Percentiles rank a stretch among this genome's conserved stretches.
These are phyloP conservation scores for Monosporascus sp. DNA, from an alignment of 2,329 filamentous ascomycete species.

Conservation along the genomic window DNA sequence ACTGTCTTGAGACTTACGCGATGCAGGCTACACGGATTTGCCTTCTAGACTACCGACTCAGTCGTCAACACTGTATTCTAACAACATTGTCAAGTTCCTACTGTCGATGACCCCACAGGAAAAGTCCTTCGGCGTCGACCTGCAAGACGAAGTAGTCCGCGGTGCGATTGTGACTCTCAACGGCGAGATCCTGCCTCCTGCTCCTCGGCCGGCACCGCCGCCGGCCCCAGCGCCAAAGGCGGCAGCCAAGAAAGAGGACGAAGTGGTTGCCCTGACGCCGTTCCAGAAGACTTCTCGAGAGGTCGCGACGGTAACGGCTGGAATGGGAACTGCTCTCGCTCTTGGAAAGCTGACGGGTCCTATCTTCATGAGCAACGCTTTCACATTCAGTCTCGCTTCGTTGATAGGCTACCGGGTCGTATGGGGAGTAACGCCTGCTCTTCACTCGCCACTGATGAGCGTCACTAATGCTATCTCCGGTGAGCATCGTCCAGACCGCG, in stretches of 20 bases:
- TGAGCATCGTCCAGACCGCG: conserved; percentile 8
- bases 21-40: conserved; percentile 72
- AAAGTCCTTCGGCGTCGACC: conserved; percentile 73
- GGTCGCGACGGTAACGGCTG: conserved; percentile 67
- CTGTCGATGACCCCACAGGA: conserved; percentile 75
- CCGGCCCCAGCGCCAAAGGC: conserved; percentile 43
- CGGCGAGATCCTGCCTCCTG: conserved; percentile 69
- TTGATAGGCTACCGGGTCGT: conserved; percentile 84
- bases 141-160: conserved; percentile 79
- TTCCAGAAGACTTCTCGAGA: conserved; percentile 77
- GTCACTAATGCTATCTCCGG: conserved; percentile 90
- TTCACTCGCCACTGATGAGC: conserved; percentile 87
- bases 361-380: conserved; percentile 81
- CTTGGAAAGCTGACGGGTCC: conserved; percentile 78
- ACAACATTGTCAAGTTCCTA: conserved; percentile 87
- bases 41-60: conserved; percentile 83
- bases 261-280: conserved; percentile 65
- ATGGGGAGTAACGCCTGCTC: conserved; percentile 77
- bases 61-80: conserved; percentile 84
- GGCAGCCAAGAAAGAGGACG: conserved; percentile 40
- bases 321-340: conserved; percentile 69
- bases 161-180: conserved; percentile 78
- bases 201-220: conserved; percentile 60
- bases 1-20: conserved; percentile 16
- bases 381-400: conserved; percentile 78